These are phyloP conservation scores for Neofusicoccum ribis DNA, from an alignment of 2,329 filamentous ascomycete species.

Conservation along the genomic window DNA sequence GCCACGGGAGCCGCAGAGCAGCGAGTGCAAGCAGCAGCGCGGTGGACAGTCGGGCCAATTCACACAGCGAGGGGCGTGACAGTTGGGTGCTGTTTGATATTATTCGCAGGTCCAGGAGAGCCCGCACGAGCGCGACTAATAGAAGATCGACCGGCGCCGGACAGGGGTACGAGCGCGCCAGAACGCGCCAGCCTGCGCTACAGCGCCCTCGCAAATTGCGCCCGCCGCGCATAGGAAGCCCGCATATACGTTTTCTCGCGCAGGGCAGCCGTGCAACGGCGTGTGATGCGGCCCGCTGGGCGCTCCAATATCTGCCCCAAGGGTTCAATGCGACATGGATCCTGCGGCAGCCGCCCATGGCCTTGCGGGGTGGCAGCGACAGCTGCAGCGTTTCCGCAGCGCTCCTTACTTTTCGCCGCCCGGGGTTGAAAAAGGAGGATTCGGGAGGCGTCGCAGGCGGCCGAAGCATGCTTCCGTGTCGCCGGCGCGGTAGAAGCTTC, in stretches of 20 bases:
- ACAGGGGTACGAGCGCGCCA: neutral
- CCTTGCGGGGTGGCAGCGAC: neutral
- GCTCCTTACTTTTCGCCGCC: neutral
- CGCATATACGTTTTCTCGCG: neutral
- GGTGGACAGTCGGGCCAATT: conserved; percentile 10
- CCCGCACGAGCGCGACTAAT: conserved; percentile 4
- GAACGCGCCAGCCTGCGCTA: neutral
- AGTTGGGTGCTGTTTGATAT: neutral
- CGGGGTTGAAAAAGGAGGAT: neutral
- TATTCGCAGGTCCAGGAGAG: conserved; percentile 14
- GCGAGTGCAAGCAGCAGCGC: neutral
- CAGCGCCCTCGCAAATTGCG: neutral
- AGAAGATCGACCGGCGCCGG: neutral
- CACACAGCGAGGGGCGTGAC: neutral
- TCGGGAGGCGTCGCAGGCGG: neutral
- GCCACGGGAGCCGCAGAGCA: neutral
- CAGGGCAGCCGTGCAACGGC: neutral
- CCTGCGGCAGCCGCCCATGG: neutral
- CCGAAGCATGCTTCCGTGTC: neutral
- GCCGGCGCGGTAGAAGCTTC: neutral
- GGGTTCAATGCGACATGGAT: conserved; percentile 1
- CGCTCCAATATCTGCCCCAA: neutral
- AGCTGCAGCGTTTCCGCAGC: neutral
- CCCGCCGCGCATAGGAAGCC: neutral
- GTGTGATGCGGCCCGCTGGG: neutral